These are phyloP conservation scores for Tuber melanosporum DNA, from an alignment of 495 filamentous ascomycete species.

Conservation along the genomic window DNA sequence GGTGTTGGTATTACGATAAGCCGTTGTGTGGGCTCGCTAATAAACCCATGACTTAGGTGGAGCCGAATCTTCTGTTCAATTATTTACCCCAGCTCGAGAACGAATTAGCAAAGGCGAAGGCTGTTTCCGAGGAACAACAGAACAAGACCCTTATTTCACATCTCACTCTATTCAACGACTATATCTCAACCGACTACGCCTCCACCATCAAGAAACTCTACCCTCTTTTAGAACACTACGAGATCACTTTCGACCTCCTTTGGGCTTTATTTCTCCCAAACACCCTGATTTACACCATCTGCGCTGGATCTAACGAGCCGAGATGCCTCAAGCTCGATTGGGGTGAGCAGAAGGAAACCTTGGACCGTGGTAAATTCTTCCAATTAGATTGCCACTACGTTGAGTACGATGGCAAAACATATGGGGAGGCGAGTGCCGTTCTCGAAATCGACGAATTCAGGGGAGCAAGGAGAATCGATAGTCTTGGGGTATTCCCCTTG, in stretches of 20 bases:
- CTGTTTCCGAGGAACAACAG: conserved; percentile 56
- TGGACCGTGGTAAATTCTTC: conserved; percentile 53
- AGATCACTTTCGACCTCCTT: conserved; percentile 49
- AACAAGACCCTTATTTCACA: conserved; percentile 50
- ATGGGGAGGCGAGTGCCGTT: conserved; percentile 30
- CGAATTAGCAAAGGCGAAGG: conserved; percentile 19
- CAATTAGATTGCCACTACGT: conserved; percentile 69
- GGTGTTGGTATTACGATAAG: neutral
- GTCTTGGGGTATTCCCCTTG: conserved; percentile 69
- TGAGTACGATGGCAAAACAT: conserved; percentile 31
- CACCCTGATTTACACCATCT: conserved; percentile 46
- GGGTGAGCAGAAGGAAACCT: conserved; percentile 32
- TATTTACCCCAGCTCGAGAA: conserved; percentile 32
- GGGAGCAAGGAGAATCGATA: conserved; percentile 76
- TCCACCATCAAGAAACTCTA: conserved; percentile 42
- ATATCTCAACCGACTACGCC: conserved; percentile 44
- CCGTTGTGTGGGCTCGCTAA: neutral
- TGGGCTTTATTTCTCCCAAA: conserved; percentile 48
- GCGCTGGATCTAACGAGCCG: conserved; percentile 45
- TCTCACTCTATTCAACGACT: conserved; percentile 45
- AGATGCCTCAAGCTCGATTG: conserved; percentile 43
- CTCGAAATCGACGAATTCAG: conserved; percentile 71
- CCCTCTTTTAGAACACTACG: conserved; percentile 43
- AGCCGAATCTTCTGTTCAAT: conserved; percentile 39
- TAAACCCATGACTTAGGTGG: conserved; percentile 18